Evolutionary conservation across 805 yeast species (phyloP), one percentile per base, ranked within the genome.

Genomic region (Blastobotrys mokoenaii): DNA sequence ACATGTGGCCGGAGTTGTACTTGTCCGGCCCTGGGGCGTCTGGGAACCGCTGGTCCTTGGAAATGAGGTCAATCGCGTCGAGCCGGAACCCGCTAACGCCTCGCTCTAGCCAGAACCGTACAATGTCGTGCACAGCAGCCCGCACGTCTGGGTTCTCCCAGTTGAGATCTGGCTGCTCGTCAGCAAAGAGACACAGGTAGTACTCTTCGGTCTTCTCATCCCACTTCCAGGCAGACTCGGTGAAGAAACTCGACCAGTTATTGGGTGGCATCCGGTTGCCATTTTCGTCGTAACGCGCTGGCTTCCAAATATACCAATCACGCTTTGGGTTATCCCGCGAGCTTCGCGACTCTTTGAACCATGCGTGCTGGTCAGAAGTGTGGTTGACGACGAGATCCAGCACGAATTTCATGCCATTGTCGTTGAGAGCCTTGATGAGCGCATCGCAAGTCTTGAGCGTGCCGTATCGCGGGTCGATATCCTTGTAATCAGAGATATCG

Each of bases 301-400:
- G 71, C 52, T 67, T 72, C 82, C 82, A 77, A 49, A 74, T 65
- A 61, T 74, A 75, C 80, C 80, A 76, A 59, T 77, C 79, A 57
- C 82, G 68, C 63, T 77, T 76, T 5, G 79, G 72, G 58, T 72
- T 74, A 41, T 67, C 62, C 53, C 65, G 69, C 14, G 77, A 71
- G 5, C 74, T 65, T 45, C 76, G 61, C 8, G 79, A 73, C 55
- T 77, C 78, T 55, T 73, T 63, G 63, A 77, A 77, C 82, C 82
- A 77, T 40, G 61, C 66, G 60, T 77, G 82, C 57, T 72, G 73
- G 34, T 67, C 58, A 1, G 80, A 75, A 18, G 79, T 71, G 57
- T 77, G 82, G 65, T 77, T 77, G 55, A 77, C 68, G 39, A 77
- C 82, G 58, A 77, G 65, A 59, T 77, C 82, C 47, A 74, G 61